Conservation (phyloP, 495 filamentous ascomycete genomes). For the Viridothelium virens region DNA sequence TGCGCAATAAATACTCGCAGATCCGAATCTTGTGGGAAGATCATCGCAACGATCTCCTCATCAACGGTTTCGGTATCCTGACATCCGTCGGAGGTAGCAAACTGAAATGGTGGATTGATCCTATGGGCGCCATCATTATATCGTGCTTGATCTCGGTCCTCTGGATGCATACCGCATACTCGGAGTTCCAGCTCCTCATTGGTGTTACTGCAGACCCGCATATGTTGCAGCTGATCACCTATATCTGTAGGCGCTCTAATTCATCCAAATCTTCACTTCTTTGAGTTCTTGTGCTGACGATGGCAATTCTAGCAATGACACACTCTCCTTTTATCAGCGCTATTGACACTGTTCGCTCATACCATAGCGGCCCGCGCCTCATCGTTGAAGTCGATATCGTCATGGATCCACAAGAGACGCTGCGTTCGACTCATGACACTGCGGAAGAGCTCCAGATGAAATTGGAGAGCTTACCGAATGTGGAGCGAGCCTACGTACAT, state of each 20-base stretch:
- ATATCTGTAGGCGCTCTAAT: conserved; percentile 58
- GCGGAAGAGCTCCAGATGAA: conserved; percentile 93
- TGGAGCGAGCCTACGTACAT: conserved; percentile 94
- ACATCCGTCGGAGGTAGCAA: conserved; percentile 82
- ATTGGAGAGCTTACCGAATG: conserved; percentile 82
- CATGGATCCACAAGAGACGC: conserved; percentile 32
- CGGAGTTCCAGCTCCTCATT: conserved; percentile 83
- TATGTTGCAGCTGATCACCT: conserved; percentile 90
- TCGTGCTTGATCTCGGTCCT: conserved; percentile 65
- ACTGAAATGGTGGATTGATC: conserved; percentile 91
- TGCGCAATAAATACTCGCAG: conserved; percentile 83
- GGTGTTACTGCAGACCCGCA: conserved; percentile 78
- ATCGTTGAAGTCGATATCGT: conserved; percentile 48
- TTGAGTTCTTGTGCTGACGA: background rate
- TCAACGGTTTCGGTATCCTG: conserved; percentile 73
- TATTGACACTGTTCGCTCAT: conserved; percentile 91
- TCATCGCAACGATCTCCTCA: conserved; percentile 42
- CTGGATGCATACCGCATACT: conserved; percentile 79
- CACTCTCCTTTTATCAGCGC: conserved; percentile 71
- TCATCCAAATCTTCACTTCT: background rate
- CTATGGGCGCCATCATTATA: conserved; percentile 79
- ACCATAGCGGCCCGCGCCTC: conserved; percentile 81
- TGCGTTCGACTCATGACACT: conserved; percentile 81
- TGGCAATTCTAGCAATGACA: conserved; percentile 55
- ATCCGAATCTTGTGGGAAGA: conserved; percentile 77